Conservation (phyloP, 2,329 filamentous ascomycete species). For the Pseudogymnoascus sp. region DNA sequence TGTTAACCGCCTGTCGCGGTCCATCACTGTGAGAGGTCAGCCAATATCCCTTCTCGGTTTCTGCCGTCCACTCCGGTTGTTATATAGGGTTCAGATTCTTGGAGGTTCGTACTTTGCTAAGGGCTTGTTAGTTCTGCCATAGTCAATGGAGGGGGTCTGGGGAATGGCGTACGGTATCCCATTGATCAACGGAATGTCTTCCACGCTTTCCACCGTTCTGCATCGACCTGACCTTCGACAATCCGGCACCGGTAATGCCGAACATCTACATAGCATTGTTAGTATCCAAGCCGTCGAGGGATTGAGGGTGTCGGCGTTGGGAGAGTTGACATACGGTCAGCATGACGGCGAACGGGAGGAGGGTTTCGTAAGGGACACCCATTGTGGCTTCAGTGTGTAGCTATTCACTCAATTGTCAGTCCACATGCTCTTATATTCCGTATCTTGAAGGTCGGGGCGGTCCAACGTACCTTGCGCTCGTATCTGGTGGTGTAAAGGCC, state of each 20-base stretch:
- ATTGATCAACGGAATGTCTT: constrained; percentile 32
- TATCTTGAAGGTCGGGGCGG: background rate
- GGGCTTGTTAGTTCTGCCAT: constrained; percentile 18
- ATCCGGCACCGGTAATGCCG: constrained; percentile 30
- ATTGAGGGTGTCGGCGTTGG: background rate
- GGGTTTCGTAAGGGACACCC: constrained; percentile 35
- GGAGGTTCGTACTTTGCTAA: constrained; percentile 28
- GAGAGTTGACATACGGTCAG: constrained; percentile 25
- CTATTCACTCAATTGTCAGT: constrained; percentile 1
- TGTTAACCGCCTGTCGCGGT: constrained; percentile 34
- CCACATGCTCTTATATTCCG: background rate
- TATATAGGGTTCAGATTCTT: background rate
- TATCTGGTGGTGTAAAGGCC: constrained; percentile 10
- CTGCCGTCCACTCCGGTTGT: constrained; percentile 15
- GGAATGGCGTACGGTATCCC: constrained; percentile 31
- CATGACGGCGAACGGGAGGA: constrained; percentile 35
- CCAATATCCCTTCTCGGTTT: background rate
- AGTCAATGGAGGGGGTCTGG: constrained; percentile 7
- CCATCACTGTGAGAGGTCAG: constrained; percentile 30
- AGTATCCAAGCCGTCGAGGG: background rate
- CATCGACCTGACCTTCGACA: constrained; percentile 31
- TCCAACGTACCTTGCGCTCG: constrained; percentile 2
- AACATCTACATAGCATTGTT: constrained; percentile 31
- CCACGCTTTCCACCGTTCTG: constrained; percentile 33
- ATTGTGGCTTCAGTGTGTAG: constrained; percentile 22